phyloP scores from a whole-genome alignment of 768 basidiomycete species.

The Kwoniella sp. region DNA sequence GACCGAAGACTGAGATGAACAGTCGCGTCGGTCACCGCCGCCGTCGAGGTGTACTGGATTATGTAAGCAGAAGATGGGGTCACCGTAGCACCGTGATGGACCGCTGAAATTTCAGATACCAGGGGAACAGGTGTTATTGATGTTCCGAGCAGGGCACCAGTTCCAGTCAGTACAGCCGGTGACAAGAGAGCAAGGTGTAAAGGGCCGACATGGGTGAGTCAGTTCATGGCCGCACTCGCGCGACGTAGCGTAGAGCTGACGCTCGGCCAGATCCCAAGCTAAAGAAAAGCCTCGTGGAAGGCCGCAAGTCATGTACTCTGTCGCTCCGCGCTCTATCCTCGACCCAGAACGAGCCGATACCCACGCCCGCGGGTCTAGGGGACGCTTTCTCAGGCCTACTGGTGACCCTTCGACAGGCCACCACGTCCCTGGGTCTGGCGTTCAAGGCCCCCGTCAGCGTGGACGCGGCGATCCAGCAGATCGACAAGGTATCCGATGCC shows the following conservation, averaged over 20 bases:
- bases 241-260: not conserved
- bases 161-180: no score
- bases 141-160: no score
- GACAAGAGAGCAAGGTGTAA: no score
- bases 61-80: not conserved
- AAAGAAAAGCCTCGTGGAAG: slow-evolving; percentile 8
- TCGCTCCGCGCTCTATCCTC: slow-evolving; percentile 14
- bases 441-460: slow-evolving; percentile 40
- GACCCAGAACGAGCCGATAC: slow-evolving; percentile 1
- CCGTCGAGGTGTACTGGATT: not conserved
- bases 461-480: slow-evolving; percentile 27
- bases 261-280: slow-evolving; percentile 1
- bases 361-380: slow-evolving; percentile 12
- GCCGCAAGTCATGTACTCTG: not conserved
- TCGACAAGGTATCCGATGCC: slow-evolving; percentile 27
- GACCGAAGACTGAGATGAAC: no score
- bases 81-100: not conserved
- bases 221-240: no score
- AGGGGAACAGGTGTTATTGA: no score
- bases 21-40: slow-evolving; percentile 2
- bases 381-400: slow-evolving; percentile 19
- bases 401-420: slow-evolving; percentile 19
- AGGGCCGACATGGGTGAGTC: not conserved
- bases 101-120: not conserved
- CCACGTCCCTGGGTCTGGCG: slow-evolving; percentile 30